Percentiles rank a stretch among this genome's conserved stretches.
Conservation (phyloP, 176 grass and related monocot genomes). For the Zizania latifolia region DNA sequence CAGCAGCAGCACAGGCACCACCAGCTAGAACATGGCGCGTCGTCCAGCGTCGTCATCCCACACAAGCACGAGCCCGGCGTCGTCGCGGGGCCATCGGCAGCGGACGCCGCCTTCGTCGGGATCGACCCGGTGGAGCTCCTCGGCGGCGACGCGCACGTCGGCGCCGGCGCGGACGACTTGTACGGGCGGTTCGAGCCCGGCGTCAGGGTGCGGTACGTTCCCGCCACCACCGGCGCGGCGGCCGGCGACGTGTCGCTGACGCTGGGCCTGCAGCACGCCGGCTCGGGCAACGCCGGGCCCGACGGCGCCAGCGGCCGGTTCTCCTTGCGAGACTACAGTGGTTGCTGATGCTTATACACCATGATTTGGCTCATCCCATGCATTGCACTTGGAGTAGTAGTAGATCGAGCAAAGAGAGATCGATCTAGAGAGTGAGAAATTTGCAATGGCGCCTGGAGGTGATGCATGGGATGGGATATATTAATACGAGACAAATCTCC, state of each 20-base stretch:
- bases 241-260: slow-evolving; percentile 87
- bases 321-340: slow-evolving; percentile 83
- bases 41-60: slow-evolving; percentile 24
- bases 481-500: slow-evolving; percentile 36
- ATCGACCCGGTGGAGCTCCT: slow-evolving; percentile 61
- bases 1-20: slow-evolving; percentile 32
- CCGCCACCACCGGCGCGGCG: slow-evolving; percentile 14
- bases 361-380: slow-evolving; percentile 35
- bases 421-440: slow-evolving; percentile 38
- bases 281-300: slow-evolving; percentile 46
- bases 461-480: slow-evolving; percentile 46
- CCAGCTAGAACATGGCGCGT: slow-evolving; percentile 32
- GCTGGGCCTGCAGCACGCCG: slow-evolving; percentile 81
- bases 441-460: slow-evolving; percentile 27
- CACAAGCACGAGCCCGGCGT: slow-evolving; percentile 52
- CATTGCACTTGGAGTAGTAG: slow-evolving; percentile 29
- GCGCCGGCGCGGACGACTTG: slow-evolving; percentile 43
- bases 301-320: slow-evolving; percentile 62
- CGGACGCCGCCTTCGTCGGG: slow-evolving; percentile 36
- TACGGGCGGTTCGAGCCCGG: slow-evolving; percentile 62
- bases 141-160: slow-evolving; percentile 41
- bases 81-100: slow-evolving; percentile 28
- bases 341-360: slow-evolving; percentile 50
- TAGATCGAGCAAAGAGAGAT: no score
- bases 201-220: slow-evolving; percentile 56